Base-by-base conservation (phyloP, 257 asterid genomes). In the Perilla frutescens region DNA sequence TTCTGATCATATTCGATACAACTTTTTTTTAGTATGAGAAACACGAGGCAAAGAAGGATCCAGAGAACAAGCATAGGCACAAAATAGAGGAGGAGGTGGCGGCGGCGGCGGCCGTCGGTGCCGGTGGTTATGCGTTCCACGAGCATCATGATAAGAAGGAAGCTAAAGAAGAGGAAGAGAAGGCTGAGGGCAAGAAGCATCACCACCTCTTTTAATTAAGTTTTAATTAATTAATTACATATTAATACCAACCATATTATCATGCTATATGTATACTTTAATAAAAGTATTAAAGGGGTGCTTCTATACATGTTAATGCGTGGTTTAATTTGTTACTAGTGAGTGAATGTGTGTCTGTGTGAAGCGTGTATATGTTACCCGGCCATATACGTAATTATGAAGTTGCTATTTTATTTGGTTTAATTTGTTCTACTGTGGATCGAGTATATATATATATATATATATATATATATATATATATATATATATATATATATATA, bases 91-190 rank as follows among this genome's bases (percentile, higher is more conserved):
- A 85, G 81, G 92, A 73, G 76, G 31, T 89, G 1, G 96, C 84
- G 8, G 91, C 87, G 0, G 81, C 79, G 0, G 81, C 43, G 1
- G 90, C 88, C 0, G 84, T 88, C 0, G 97, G 96, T 9, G 65
- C 87, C 0, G 90, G 96, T 53, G 96, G 93, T 0, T 89, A 78
- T 61, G 86, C 80, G 0, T 80, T 88, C 87, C 96, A 91, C 36
- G 97, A 91, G 85, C 90, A 84, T 59, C 96, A 88, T 54, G 87
- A 85, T 68, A 88, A 91, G 84, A 87, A 92, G 36, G 92, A 84
- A 45, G 75, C 83, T 4, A 78, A 84, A 72, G 72, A 89, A 45
- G 88, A 84, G 29, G 86, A 82, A 61, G 86, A 83, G 74, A 69
- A 66, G 76, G 82, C 74, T 1, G 87, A 86, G 80, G 94, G 92